Base-by-base conservation (phyloP, 1,284 basidiomycete species). In the Pseudozyma sp. region DNA sequence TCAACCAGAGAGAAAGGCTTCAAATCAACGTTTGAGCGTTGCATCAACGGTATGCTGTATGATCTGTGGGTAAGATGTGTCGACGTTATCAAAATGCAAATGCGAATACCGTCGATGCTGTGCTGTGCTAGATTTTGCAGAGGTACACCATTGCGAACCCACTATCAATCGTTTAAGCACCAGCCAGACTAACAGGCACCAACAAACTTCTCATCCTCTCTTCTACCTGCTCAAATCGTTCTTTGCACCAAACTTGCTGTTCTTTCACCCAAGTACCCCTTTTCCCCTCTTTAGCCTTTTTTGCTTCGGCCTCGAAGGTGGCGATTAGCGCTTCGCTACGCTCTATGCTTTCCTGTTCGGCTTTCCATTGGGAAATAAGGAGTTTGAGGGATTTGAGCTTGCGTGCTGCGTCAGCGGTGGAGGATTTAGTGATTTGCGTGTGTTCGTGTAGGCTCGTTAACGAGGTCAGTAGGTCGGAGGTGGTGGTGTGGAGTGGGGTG, bases 381-480 rank as follows among this genome's bases (percentile, higher is more conserved):
- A 52, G 52, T 31, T 60, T 62, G 40, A 77, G 44, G 0, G 59
- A 51, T 36, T 72, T 65, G 9, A 78, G 57, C 39, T 69, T 61
- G 16, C 76, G 54, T 5, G 53, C 50, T 1, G 74, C 76, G 45
- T 79, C 78, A 14, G 54, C 53, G 9, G 62, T 59, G 48, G 42
- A 54, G 16, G 47, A 40, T 44, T 70, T 66, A 4, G 67, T 64
- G 3, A 79, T 70, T 55, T 79, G 78, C 1, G 70, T 59, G 34
- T 76, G 72, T 39, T 79, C 78, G 52, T 79, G 70, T 38, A 79
- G 31, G 0, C n/a, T 38, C 0, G 36, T 52, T 3, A 79, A 47
- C 7, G 61, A 59, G 0, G 21, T 1, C 0, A 79, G 18, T 9
- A 79, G 57, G 5, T 40, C n/a, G 0, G 39, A 19, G 3, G 74